These are phyloP conservation scores for Clonostachys sp. DNA, from an alignment of 2,329 filamentous ascomycete genomes.

Conservation along the genomic window DNA sequence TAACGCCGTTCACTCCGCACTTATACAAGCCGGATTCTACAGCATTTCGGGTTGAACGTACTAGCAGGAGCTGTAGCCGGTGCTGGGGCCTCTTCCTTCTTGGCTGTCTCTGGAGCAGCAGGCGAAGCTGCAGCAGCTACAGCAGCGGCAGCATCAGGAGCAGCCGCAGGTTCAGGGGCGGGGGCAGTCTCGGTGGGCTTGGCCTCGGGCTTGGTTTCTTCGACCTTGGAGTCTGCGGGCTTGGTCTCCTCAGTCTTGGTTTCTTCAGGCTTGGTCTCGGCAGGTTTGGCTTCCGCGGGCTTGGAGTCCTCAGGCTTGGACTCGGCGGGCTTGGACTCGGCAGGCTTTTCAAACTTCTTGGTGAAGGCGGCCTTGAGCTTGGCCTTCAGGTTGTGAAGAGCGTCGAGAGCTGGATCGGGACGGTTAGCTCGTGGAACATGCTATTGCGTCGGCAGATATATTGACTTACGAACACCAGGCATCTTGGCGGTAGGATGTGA, in stretches of 20 bases:
- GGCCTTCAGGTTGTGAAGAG: conserved; percentile 49
- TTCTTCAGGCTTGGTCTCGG: conserved; percentile 18
- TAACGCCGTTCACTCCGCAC: neutral
- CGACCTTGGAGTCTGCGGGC: conserved; percentile 13
- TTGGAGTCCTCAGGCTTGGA: conserved; percentile 13
- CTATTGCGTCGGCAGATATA: too few relatives aligned
- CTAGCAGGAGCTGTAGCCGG: neutral
- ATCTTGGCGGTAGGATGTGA: neutral
- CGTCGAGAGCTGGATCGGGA: conserved; percentile 33
- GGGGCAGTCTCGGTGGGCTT: neutral
- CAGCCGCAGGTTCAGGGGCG: neutral
- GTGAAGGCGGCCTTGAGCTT: conserved; percentile 51
- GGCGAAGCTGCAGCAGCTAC: neutral
- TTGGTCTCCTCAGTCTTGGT: conserved; percentile 25
- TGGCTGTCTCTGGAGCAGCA: neutral
- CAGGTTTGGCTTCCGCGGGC: conserved; percentile 10
- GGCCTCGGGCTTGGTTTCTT: conserved; percentile 8
- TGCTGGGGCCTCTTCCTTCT: neutral
- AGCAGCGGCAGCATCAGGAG: neutral
- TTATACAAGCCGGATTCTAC: neutral
- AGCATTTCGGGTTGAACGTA: neutral
- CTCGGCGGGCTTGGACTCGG: conserved; percentile 7
- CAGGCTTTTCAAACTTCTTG: conserved; percentile 30
- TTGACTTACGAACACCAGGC: conserved; percentile 5
- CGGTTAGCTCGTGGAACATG: neutral